Percentiles rank a stretch among this genome's conserved stretches.
Conservation (phyloP, 108 stramenopile genomes). For the Cylindrotheca closterium region DNA sequence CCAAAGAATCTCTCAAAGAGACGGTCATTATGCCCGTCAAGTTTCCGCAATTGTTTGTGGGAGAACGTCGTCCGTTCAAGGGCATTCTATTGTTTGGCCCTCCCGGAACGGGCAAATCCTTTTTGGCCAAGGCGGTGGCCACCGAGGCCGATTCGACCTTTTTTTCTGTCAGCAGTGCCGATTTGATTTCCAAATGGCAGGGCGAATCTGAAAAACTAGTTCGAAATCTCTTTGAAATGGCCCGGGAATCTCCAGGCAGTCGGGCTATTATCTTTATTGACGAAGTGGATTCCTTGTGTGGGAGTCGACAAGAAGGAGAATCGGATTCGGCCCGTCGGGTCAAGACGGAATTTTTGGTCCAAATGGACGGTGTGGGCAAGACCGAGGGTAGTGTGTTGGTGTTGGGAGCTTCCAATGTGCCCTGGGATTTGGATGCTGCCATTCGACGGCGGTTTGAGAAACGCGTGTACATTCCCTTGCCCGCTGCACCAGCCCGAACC, state of each 20-base stretch:
- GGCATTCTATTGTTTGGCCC: conserved; percentile 97
- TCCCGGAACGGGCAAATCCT: conserved; percentile 92
- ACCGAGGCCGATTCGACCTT: conserved; percentile 98
- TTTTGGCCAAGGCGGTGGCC: conserved; percentile 98
- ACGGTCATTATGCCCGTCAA: conserved; percentile 93
- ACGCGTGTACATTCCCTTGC: conserved; percentile 98
- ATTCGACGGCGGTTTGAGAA: conserved; percentile 99
- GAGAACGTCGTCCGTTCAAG: conserved; percentile 90
- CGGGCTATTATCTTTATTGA: conserved; percentile 94
- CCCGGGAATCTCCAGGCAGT: conserved; percentile 83
- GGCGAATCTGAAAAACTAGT: conserved; percentile 98
- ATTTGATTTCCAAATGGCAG: conserved; percentile 98
- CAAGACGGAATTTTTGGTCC: conserved; percentile 99
- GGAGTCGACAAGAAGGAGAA: conserved; percentile 90
- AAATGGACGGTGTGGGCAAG: conserved; percentile 98
- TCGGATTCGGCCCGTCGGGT: conserved; percentile 88
- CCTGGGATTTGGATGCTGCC: conserved; percentile 99
- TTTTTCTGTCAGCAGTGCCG: conserved; percentile 95
- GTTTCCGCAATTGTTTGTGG: conserved; percentile 96
- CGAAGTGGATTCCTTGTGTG: conserved; percentile 96
- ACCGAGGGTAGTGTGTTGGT: conserved; percentile 81
- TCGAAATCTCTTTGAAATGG: conserved; percentile 97
- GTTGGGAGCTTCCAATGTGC: conserved; percentile 97
- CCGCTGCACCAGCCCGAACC: conserved; percentile 84
- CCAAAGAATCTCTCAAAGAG: conserved; percentile 97